Base-by-base conservation (phyloP, 768 basidiomycete genomes). In the Russula vinacea region DNA sequence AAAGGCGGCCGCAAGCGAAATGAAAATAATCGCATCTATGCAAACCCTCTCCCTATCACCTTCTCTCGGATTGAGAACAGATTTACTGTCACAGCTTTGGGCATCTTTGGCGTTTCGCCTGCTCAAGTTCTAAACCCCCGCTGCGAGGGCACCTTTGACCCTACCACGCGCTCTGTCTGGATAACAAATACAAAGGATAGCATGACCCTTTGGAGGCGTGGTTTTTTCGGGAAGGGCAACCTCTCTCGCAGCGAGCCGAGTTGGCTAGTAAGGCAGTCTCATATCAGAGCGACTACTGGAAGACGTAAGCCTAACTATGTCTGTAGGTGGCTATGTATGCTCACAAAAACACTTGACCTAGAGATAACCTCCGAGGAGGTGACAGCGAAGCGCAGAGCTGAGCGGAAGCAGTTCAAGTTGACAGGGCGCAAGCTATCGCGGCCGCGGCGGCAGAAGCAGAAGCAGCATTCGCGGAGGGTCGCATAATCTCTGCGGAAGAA, bases 171-270 rank as follows among this genome's bases (percentile, higher is more conserved):
- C n/a, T 92, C 91, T 0, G 90, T 98, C 10, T 97, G 94, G 94
- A 81, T 98, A 3, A 77, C 82, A 0, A 81, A 86, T 62, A 74
- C 78, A 32, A 79, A 75, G 26, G 85, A 94, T 72, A 84, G 85
- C 50, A 79, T 79, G 67, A 76, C 87, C 5, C 80, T 98, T 42
- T 99, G 97, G 91, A 79, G 84, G 52, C 77, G 90, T 64, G 97
- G 97, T 0, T 98, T 98, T 77, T 99, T 98, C 74, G 97, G 97
- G 26, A 99, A 99, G 74, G 97, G 97, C 1, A 90, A 90, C 72
- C 78, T 99, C 58, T 95, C 92, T 45, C 77, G 97, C 62, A 97
- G 94, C 74, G 97, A 99, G 74, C 95, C 96, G 9, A 92, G 86
- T 60, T 99, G 97, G 97, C 78, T 87, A 64, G 83, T 87, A 22